A percentile compares a stretch with the other conserved stretches of the same genome.
phyloP scores from a whole-genome alignment of 306 rosid species.

The Albizia julibrissin region DNA sequence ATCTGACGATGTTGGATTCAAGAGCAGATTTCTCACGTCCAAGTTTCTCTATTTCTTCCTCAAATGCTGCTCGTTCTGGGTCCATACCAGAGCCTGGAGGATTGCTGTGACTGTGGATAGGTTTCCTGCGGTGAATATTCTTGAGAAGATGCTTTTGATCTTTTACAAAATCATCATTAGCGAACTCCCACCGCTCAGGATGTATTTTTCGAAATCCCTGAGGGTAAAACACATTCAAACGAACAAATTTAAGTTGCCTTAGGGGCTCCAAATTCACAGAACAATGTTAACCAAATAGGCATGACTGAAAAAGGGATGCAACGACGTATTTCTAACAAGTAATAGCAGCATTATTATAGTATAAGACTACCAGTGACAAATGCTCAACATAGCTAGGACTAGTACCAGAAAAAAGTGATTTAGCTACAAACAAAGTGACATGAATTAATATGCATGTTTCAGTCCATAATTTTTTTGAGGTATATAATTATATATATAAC shows the following conservation, averaged over 20 bases:
- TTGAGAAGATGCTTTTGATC: constrained; percentile 94
- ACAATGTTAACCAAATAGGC: too few species aligned
- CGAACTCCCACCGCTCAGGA: constrained; percentile 94
- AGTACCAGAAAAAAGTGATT: too few species aligned
- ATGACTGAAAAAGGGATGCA: not conserved
- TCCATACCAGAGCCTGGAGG: constrained; percentile 80
- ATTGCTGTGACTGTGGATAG: constrained; percentile 95
- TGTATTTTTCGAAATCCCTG: constrained; percentile 77
- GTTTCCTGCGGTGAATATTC: constrained; percentile 94
- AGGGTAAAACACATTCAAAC: not conserved
- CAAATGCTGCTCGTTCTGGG: constrained; percentile 85
- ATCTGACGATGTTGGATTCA: constrained; percentile 60
- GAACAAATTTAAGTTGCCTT: not conserved
- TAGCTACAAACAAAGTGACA: too few species aligned
- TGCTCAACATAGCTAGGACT: too few species aligned
- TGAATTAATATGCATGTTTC: too few species aligned
- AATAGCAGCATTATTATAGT: too few species aligned
- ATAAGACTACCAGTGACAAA: too few species aligned
- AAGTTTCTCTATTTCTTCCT: constrained; percentile 85
- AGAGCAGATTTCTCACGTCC: constrained; percentile 64
- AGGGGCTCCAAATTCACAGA: not conserved
- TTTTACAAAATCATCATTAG: constrained; percentile 88
- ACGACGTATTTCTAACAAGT: too few species aligned
- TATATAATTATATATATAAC: too few species aligned
- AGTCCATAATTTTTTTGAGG: too few species aligned